Conservation (phyloP, 2,329 filamentous ascomycete genomes). For the Verticillium alfalfae region DNA sequence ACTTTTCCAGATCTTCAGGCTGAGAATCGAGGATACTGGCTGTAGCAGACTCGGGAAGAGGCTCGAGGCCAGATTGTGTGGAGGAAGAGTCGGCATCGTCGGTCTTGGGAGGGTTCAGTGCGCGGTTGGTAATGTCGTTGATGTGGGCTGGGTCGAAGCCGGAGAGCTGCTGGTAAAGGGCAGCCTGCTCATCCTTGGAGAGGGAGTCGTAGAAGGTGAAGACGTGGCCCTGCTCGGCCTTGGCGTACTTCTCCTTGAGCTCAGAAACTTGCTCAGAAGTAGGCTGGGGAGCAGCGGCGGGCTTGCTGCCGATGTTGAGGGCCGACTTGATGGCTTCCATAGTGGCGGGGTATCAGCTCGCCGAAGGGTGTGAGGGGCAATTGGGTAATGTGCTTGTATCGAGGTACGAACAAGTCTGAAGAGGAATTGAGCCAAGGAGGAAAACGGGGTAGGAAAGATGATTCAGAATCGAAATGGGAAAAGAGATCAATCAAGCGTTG, state of each 20-base stretch:
- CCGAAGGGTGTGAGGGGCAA: neutral
- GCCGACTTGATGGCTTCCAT: slow-evolving; percentile 40
- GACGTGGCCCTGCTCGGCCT: slow-evolving; percentile 74
- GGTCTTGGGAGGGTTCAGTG: slow-evolving; percentile 70
- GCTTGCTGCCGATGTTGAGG: slow-evolving; percentile 28
- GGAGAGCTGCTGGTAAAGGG: slow-evolving; percentile 75
- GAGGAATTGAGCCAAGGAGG: neutral
- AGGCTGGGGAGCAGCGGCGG: slow-evolving; percentile 41
- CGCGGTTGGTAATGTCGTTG: slow-evolving; percentile 78
- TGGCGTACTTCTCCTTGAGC: slow-evolving; percentile 67
- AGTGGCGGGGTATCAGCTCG: slow-evolving; percentile 13
- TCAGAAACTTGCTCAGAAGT: slow-evolving; percentile 60
- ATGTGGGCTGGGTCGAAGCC: slow-evolving; percentile 80
- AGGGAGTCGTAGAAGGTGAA: slow-evolving; percentile 83
- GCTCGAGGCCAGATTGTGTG: slow-evolving; percentile 61
- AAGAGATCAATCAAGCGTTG: slow-evolving; percentile 8
- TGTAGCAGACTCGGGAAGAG: slow-evolving; percentile 77
- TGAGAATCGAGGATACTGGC: slow-evolving; percentile 91
- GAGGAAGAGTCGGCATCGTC: slow-evolving; percentile 45
- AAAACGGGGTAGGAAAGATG: neutral
- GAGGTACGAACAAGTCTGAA: neutral
- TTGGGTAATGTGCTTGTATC: neutral
- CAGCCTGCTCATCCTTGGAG: slow-evolving; percentile 63
- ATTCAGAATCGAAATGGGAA: neutral
- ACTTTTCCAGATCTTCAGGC: slow-evolving; percentile 69